These are phyloP conservation scores for Triticum monococcum DNA, from an alignment of 176 grass and related monocot genomes.

Conservation along the genomic window DNA sequence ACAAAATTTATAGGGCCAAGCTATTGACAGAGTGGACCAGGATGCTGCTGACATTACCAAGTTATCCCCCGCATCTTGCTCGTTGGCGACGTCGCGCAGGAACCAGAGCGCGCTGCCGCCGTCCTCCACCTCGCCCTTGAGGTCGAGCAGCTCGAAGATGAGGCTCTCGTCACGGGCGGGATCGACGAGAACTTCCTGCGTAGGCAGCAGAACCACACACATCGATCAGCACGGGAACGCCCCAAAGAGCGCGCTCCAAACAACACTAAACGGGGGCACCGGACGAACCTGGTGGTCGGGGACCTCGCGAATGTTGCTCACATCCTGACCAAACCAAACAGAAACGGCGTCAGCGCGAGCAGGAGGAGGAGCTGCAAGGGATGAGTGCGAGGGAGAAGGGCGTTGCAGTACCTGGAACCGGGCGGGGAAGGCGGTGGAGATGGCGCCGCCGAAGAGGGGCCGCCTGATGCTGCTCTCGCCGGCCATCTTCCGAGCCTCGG, in stretches of 20 bases:
- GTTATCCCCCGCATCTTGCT: constrained; percentile 71
- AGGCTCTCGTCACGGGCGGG: constrained; percentile 79
- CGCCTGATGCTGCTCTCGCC: constrained; percentile 47
- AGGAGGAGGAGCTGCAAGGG: background rate
- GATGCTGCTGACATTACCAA: constrained; percentile 40
- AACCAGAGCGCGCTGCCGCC: constrained; percentile 79
- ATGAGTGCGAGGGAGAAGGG: background rate
- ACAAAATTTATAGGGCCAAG: background rate
- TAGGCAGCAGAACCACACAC: background rate
- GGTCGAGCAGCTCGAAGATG: constrained; percentile 91
- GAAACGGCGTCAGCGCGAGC: background rate
- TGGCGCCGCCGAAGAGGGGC: constrained; percentile 81
- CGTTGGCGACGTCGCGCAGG: constrained; percentile 72
- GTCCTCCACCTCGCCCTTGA: constrained; percentile 75
- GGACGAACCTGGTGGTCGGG: constrained; percentile 78
- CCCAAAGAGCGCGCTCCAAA: background rate
- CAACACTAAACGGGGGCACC: background rate
- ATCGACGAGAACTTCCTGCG: constrained; percentile 80
- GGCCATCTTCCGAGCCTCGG: constrained; percentile 36
- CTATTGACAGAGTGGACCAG: background rate
- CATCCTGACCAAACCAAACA: constrained; percentile 51
- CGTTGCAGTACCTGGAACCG: constrained; percentile 61
- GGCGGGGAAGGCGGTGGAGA: constrained; percentile 62
- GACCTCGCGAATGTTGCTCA: constrained; percentile 75
- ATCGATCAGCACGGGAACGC: background rate